Evolutionary conservation across 2,329 filamentous ascomycete species (phyloP).

Genomic region (Fusarium sp.): DNA sequence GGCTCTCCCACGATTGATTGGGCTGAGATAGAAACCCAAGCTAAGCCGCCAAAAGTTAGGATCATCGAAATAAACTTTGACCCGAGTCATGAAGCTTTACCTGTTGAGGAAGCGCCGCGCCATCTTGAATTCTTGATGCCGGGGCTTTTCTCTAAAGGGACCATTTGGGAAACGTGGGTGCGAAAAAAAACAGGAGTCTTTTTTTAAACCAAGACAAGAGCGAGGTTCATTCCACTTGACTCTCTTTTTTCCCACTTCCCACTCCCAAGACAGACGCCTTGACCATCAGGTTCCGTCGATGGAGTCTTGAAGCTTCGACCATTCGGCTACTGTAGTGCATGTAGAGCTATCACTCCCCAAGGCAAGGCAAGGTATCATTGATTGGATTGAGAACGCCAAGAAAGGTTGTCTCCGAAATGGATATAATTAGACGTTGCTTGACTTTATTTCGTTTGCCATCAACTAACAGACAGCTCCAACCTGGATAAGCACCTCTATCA

Average conservation of each 20-base stretch:
- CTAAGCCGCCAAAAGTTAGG: constrained; percentile 4
- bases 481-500: neutral
- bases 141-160: constrained; percentile 19
- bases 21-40: constrained; percentile 14
- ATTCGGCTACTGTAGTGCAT: neutral
- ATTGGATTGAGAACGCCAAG: neutral
- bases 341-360: neutral
- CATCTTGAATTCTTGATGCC: constrained; percentile 5
- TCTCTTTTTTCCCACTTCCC: neutral
- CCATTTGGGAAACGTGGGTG: constrained; percentile 1
- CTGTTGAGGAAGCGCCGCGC: constrained; percentile 37
- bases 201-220: neutral
- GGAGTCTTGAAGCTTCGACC: constrained; percentile 1
- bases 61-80: constrained; percentile 35
- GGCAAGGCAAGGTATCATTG: neutral
- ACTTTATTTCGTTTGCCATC: neutral
- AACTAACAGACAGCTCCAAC: constrained; percentile 5
- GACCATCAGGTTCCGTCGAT: neutral
- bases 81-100: constrained; percentile 21
- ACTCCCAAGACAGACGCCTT: neutral
- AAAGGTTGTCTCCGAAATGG: constrained; percentile 10
- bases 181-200: constrained; percentile 2
- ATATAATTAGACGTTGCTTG: constrained; percentile 18
- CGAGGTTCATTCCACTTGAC: neutral
- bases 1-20: neutral